These are phyloP conservation scores for Vararia minispora DNA, from an alignment of 768 basidiomycete species.

Conservation along the genomic window DNA sequence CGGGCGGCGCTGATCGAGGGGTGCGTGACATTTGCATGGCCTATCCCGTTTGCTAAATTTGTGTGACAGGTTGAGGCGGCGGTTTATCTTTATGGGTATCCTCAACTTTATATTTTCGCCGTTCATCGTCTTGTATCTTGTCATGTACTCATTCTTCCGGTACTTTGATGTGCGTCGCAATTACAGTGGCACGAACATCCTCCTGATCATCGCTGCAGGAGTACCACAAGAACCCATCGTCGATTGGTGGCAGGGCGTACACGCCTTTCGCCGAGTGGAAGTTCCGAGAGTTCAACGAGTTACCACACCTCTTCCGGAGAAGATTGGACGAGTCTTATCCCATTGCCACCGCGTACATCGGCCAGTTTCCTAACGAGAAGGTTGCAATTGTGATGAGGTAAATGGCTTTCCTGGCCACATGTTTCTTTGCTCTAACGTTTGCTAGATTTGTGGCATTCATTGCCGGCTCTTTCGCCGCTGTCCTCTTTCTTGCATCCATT, in stretches of 20 bases:
- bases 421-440: not conserved
- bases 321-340: slow-evolving; percentile 86
- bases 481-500: slow-evolving; percentile 84
- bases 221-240: slow-evolving; percentile 97
- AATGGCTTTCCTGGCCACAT: slow-evolving; percentile 15
- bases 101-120: slow-evolving; percentile 93
- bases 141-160: slow-evolving; percentile 99
- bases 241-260: slow-evolving; percentile 85
- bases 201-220: slow-evolving; percentile 41
- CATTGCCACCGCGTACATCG: slow-evolving; percentile 87
- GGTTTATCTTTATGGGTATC: slow-evolving; percentile 96
- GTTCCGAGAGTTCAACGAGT: slow-evolving; percentile 97
- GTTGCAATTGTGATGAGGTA: slow-evolving; percentile 84
- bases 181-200: not conserved
- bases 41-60: slow-evolving; percentile 2
- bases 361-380: slow-evolving; percentile 96
- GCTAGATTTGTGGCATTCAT: slow-evolving; percentile 90
- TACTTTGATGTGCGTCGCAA: slow-evolving; percentile 81
- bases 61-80: slow-evolving; percentile 50
- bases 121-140: slow-evolving; percentile 90
- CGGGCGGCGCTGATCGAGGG: slow-evolving; percentile 69
- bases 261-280: slow-evolving; percentile 97
- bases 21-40: slow-evolving; percentile 26
- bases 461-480: slow-evolving; percentile 93
- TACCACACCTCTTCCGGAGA: slow-evolving; percentile 84